A percentile compares a stretch with the other conserved stretches of the same genome.
Conservation (phyloP, 2,329 filamentous ascomycete genomes). For the Gnomoniopsis sp. region DNA sequence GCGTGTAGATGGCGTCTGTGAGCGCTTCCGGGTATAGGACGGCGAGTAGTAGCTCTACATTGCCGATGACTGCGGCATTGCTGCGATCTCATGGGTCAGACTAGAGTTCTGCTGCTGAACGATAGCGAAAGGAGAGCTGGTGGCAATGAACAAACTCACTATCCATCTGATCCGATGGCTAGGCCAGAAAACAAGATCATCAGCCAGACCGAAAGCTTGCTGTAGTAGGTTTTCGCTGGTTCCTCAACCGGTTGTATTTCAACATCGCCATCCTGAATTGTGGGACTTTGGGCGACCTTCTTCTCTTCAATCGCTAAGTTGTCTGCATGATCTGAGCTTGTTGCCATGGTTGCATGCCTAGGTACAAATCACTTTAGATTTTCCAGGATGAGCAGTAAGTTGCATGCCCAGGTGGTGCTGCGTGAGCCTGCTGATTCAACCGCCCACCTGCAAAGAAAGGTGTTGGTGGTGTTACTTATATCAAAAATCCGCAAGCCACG, state of each 20-base stretch:
- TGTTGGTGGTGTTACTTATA: too few relatives aligned
- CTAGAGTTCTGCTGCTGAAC: too few relatives aligned
- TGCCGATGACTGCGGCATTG: slow-evolving; percentile 43
- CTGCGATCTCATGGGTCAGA: slow-evolving; percentile 18
- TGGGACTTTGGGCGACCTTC: not conserved
- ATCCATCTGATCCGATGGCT: slow-evolving; percentile 43
- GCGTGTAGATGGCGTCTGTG: slow-evolving; percentile 41
- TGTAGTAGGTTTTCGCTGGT: slow-evolving; percentile 26
- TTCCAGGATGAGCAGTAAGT: too few relatives aligned
- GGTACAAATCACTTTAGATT: not conserved
- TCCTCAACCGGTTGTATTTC: slow-evolving; percentile 5
- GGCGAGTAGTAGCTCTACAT: slow-evolving; percentile 38
- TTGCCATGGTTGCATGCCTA: not conserved
- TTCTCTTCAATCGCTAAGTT: slow-evolving; percentile 2
- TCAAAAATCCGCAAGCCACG: too few relatives aligned
- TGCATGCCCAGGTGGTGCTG: too few relatives aligned
- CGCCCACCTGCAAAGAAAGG: too few relatives aligned
- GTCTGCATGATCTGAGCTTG: not conserved
- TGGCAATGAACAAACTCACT: slow-evolving; percentile 23
- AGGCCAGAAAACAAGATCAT: slow-evolving; percentile 44
- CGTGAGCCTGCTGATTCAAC: too few relatives aligned
- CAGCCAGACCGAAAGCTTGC: slow-evolving; percentile 37
- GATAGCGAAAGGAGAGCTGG: too few relatives aligned
- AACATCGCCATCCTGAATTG: slow-evolving; percentile 1
- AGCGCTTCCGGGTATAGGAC: slow-evolving; percentile 39